phyloP scores from a whole-genome alignment of 768 basidiomycete species.

The Cystofilobasidium capitatum region DNA sequence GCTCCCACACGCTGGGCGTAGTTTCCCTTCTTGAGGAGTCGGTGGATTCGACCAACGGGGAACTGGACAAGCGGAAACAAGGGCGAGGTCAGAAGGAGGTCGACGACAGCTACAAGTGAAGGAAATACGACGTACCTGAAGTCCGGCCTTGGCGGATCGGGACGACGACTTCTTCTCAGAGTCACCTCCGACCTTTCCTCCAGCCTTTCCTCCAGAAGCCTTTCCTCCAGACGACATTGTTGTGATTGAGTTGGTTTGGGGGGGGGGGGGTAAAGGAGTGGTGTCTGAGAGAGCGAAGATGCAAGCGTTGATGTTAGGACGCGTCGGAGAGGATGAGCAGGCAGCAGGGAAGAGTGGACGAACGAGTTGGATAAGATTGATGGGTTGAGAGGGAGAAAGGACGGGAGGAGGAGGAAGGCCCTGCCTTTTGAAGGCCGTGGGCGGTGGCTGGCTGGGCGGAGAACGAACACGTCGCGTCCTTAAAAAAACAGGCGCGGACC shows the following conservation, averaged over 20 bases:
- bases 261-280: not conserved
- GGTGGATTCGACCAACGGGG: slow-evolving; percentile 82
- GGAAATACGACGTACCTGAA: slow-evolving; percentile 29
- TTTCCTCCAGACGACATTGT: slow-evolving; percentile 20
- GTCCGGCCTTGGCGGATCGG: slow-evolving; percentile 52
- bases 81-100: slow-evolving; percentile 36
- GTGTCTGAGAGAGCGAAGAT: not conserved
- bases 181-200: slow-evolving; percentile 44
- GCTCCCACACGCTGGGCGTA: slow-evolving; percentile 66
- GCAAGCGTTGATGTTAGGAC: too few relatives aligned
- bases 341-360: too few relatives aligned
- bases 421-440: too few relatives aligned
- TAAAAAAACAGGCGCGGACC: too few relatives aligned
- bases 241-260: not conserved
- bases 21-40: slow-evolving; percentile 41
- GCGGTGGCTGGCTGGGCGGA: too few relatives aligned
- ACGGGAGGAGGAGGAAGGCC: too few relatives aligned
- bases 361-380: too few relatives aligned
- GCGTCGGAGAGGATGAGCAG: too few relatives aligned
- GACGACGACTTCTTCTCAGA: slow-evolving; percentile 50
- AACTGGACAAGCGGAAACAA: slow-evolving; percentile 45
- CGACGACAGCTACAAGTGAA: not conserved
- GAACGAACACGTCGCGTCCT: too few relatives aligned
- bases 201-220: slow-evolving; percentile 30
- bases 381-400: too few relatives aligned